Conservation (phyloP, 2,329 filamentous ascomycete genomes). For the Dactylonectria macrodidyma region DNA sequence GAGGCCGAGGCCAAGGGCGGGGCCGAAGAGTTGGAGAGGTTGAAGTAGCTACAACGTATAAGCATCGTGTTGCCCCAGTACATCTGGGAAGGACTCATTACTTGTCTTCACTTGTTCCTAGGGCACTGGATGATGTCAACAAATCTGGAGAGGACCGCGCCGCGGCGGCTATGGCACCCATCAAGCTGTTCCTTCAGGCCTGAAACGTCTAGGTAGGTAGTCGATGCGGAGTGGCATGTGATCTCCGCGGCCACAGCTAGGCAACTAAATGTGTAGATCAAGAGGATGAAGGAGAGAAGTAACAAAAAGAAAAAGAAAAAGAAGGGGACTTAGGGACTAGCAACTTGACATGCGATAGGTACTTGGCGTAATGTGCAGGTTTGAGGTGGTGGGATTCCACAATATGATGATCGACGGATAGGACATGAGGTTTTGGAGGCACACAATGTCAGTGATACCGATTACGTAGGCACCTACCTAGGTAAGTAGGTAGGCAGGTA, state of each 20-base stretch:
- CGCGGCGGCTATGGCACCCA: constrained; percentile 37
- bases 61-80: background rate
- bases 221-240: background rate
- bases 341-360: no score
- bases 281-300: background rate
- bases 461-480: no score
- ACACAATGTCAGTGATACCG: background rate
- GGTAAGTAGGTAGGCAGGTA: no score
- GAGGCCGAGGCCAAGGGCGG: constrained; percentile 35
- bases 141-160: constrained; percentile 35
- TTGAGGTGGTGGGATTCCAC: background rate
- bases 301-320: background rate
- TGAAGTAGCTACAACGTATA: constrained; percentile 50
- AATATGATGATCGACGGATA: background rate
- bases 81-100: constrained; percentile 16
- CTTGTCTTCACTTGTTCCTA: constrained; percentile 43
- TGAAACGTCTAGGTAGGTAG: background rate
- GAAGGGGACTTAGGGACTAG: background rate
- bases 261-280: no score
- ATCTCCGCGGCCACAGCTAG: background rate
- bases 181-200: background rate
- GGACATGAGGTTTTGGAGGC: background rate
- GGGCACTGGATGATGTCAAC: constrained; percentile 16
- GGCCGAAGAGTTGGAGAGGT: constrained; percentile 35
- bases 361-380: background rate